Conservation (phyloP, 2,329 filamentous ascomycete species). For the Alternaria conjuncta region DNA sequence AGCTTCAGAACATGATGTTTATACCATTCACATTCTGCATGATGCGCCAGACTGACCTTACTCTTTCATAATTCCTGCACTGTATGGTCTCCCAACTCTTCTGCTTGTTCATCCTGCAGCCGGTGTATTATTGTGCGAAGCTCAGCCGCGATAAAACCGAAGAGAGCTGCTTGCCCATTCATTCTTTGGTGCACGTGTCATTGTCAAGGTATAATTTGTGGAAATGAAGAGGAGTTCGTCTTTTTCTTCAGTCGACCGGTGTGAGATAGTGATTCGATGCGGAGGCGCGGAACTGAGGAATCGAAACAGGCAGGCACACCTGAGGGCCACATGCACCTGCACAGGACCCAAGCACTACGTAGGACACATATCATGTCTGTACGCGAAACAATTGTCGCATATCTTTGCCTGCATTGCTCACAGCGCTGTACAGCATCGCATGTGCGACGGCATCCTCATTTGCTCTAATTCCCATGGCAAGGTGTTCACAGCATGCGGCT, state of each 20-base stretch:
- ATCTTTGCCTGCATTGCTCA: background rate
- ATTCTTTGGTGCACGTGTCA: background rate
- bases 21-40: background rate
- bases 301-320: background rate
- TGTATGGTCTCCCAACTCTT: background rate
- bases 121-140: background rate
- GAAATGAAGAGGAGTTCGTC: background rate
- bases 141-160: background rate
- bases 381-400: background rate
- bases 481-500: background rate
- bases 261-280: background rate
- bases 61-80: background rate
- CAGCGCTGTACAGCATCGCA: background rate
- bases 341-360: background rate
- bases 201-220: background rate
- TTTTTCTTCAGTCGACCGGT: background rate
- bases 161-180: background rate
- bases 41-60: background rate
- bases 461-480: background rate
- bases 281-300: background rate
- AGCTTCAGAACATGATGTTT: background rate
- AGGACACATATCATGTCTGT: background rate
- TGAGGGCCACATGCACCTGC: background rate
- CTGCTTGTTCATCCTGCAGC: background rate
- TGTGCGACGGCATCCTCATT: background rate